phyloP scores from a whole-genome alignment of 2,329 filamentous ascomycete species.

The Stachybotrys chlorohalonatus region DNA sequence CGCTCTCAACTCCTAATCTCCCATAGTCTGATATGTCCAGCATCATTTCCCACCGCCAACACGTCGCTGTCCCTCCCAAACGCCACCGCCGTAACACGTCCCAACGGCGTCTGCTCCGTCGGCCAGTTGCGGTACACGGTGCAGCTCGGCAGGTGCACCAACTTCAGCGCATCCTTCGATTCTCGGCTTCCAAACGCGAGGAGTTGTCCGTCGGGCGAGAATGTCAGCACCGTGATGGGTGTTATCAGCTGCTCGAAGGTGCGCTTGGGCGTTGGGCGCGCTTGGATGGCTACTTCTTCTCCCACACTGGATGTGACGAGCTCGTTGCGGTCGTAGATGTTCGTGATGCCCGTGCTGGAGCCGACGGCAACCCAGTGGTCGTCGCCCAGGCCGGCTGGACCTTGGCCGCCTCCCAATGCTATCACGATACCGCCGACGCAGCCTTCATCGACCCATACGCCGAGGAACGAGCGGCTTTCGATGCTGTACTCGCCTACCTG shows the following conservation, averaged over 20 bases:
- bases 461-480: constrained; percentile 57
- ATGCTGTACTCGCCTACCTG: constrained; percentile 87
- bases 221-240: constrained; percentile 67
- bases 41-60: constrained; percentile 80
- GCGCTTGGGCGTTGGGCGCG: constrained; percentile 61
- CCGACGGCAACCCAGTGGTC: constrained; percentile 88
- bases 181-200: constrained; percentile 77
- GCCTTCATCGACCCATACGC: constrained; percentile 84
- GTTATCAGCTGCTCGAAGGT: constrained; percentile 82
- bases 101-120: constrained; percentile 79
- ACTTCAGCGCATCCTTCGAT: constrained; percentile 78
- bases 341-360: constrained; percentile 78
- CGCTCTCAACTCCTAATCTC: constrained; percentile 60
- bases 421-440: constrained; percentile 78
- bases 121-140: constrained; percentile 98
- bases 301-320: constrained; percentile 37
- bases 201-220: constrained; percentile 84
- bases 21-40: constrained; percentile 83
- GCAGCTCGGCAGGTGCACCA: constrained; percentile 85
- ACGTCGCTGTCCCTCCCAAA: constrained; percentile 58
- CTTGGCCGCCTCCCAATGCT: constrained; percentile 62
- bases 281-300: constrained; percentile 44
- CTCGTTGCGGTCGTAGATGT: constrained; percentile 77
- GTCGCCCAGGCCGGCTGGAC: constrained; percentile 55
- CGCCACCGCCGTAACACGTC: constrained; percentile 67